Percentiles rank a stretch among this genome's conserved stretches.
These are phyloP conservation scores for Platanus orientalis DNA, from an alignment of 164 flowering plant species.

Conservation along the genomic window DNA sequence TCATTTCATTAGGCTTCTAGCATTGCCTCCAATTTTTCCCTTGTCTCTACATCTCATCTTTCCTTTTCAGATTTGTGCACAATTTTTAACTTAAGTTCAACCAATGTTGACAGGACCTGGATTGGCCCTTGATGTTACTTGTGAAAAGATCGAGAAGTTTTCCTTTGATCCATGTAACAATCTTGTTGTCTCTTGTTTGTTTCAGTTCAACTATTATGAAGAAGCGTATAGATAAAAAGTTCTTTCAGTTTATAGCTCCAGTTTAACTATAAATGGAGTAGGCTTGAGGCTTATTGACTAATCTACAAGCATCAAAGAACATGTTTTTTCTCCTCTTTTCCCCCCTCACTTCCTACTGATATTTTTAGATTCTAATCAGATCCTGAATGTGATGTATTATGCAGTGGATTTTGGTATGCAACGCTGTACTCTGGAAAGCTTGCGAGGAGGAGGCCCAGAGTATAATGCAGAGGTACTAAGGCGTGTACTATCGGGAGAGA, in stretches of 20 bases:
- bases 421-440: slow-evolving; percentile 71
- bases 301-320: too few relatives aligned
- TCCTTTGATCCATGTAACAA: slow-evolving; percentile 78
- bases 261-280: too few relatives aligned
- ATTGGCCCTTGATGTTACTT: slow-evolving; percentile 66
- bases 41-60: background rate
- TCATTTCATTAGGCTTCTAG: too few relatives aligned
- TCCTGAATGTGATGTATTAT: background rate
- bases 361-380: too few relatives aligned
- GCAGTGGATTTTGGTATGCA: slow-evolving; percentile 92
- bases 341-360: background rate
- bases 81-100: too few relatives aligned
- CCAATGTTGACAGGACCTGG: slow-evolving; percentile 66
- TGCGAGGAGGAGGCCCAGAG: slow-evolving; percentile 78
- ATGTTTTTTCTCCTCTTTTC: too few relatives aligned
- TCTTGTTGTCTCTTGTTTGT: slow-evolving; percentile 2
- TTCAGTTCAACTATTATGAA: background rate
- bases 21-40: too few relatives aligned
- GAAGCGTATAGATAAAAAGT: too few relatives aligned
- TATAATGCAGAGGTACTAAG: slow-evolving; percentile 64
- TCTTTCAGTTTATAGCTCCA: too few relatives aligned
- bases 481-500: slow-evolving; percentile 75
- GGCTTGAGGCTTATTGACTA: too few relatives aligned
- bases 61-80: background rate
- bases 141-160: slow-evolving; percentile 64